Evolutionary conservation across 2,329 filamentous ascomycete species (phyloP), one percentile per base, ranked within the genome.

Genomic region (Fusarium sp.): DNA sequence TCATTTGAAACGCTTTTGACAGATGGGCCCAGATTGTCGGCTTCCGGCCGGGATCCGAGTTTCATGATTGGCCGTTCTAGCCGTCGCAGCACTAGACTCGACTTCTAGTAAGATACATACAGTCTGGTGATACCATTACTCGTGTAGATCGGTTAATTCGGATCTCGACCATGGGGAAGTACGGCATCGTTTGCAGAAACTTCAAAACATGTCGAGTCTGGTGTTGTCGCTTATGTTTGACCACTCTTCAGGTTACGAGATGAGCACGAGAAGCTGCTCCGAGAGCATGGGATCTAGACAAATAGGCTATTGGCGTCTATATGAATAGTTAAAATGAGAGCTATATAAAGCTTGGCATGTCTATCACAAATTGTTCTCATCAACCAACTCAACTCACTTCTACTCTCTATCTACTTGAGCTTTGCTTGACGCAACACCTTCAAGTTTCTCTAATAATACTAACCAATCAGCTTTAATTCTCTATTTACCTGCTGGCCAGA

Each of bases 401-500:
- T 39, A 33, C 42, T 41, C 25, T 31, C 27, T 14, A 64, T 8
- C 21, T n/a, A 52, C 38, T 37, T n/a, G 39, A 54, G 31, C 46
- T 54, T 67, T 67, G 64, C 64, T 67, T 67, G 62, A 67, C 62
- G 62, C 64, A 66, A 46, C 10, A 63, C 18, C 33, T 48, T 18
- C 12, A 31, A 23, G 14, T 35, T 66, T 39, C 21, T 33, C 10
- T 49, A 21, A 38, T 49, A 42, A 39, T 38, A 29, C 27, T 29
- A 15, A 9, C 35, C 3, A 19, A 16, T 39, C 35, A 19, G 38
- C 16, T 10, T 29, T 37, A 29, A 18, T 29, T 16, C 19, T 38
- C 29, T 33, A 25, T 67, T n/a, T 29, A 60, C 14, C 64, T 67
- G 64, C 54, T 59, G 63, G 46, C n/a, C 64, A 67, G 54, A 61